Evolutionary conservation across 2,329 filamentous ascomycete species (phyloP).

Genomic region (Didymella sp.): DNA sequence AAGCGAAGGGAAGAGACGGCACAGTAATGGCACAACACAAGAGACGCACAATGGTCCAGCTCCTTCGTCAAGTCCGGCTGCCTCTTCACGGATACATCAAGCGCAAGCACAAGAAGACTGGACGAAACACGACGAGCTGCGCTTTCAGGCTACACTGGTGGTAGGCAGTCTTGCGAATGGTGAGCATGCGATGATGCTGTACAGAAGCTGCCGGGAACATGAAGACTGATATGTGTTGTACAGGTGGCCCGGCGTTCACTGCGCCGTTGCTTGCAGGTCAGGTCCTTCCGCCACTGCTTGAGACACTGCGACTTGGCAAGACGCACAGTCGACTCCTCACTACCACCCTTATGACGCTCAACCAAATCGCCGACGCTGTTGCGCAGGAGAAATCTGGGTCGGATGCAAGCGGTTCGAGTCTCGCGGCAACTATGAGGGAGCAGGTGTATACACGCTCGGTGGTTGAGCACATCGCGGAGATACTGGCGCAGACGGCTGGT

Average conservation of each 20-base stretch:
- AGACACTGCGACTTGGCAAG: constrained; percentile 70
- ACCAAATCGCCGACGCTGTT: constrained; percentile 72
- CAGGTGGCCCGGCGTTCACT: constrained; percentile 82
- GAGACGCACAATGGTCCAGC: constrained; percentile 5
- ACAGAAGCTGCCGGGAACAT: not conserved
- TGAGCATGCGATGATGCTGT: constrained; percentile 51
- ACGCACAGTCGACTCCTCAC: constrained; percentile 72
- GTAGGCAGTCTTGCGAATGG: constrained; percentile 84
- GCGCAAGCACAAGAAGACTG: constrained; percentile 42
- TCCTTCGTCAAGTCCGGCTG: not conserved
- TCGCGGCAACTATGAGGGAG: constrained; percentile 38
- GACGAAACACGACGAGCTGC: constrained; percentile 70
- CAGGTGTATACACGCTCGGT: constrained; percentile 68
- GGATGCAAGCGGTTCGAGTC: constrained; percentile 57
- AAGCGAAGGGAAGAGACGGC: constrained; percentile 56
- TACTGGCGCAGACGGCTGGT: constrained; percentile 67
- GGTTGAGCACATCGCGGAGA: constrained; percentile 67
- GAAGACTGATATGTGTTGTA: constrained; percentile 27
- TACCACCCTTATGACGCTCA: constrained; percentile 76
- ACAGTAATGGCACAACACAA: constrained; percentile 44
- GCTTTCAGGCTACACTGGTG: constrained; percentile 83
- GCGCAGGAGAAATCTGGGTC: constrained; percentile 61
- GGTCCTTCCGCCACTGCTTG: constrained; percentile 72
- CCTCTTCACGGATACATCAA: constrained; percentile 1
- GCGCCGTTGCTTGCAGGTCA: constrained; percentile 72